Evolutionary conservation across 2,329 filamentous ascomycete species (phyloP), one percentile per base, ranked within the genome.

Genomic region (Microdochium trichocladiopsis): DNA sequence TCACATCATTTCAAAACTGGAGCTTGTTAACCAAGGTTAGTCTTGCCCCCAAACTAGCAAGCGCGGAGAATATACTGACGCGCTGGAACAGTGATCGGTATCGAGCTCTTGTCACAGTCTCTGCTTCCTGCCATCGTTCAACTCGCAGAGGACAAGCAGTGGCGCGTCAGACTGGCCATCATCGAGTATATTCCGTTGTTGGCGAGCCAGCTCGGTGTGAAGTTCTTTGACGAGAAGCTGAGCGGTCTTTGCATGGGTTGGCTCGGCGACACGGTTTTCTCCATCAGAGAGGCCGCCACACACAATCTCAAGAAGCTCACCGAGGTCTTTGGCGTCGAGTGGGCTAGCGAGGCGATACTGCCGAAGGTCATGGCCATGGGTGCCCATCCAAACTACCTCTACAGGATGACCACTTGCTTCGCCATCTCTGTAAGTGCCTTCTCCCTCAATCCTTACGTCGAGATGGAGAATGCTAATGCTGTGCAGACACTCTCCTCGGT

Each of bases 381-480:
- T 55, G 89, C 90, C 66, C 94, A 99, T 69, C 90, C 93, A 56
- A 99, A 99, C 76, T 99, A 99, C 70, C 86, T 99, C 51, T 99
- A 99, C 80, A 84, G 94, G 69, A 99, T 99, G 94, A 99, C 94
- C 10, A 99, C 94, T n/a, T 97, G 93, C 75, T 99, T 99, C 70
- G 94, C 94, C 56, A 95, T 99, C 60, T 93, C 91, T 62, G 94
- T 99, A 80, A 78, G 89, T 81, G n/a, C n/a, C 10, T 2, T 11
- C 18, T n/a, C 36, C 25, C 5, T 48, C 16, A 23, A 8, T 43
- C 22, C n/a, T 2, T n/a, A 21, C 18, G 4, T 3, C n/a, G 48
- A 45, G 25, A n/a, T n/a, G 16, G 11, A 22, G 4, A 21, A 45
- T 56, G 41, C 53, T 58, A 53, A 57, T 49, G 28, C 48, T 57